A percentile compares a stretch with the other conserved stretches of the same genome.
These are phyloP conservation scores for Cladosporium halotolerans DNA, from an alignment of 2,329 filamentous ascomycete species.

Conservation along the genomic window DNA sequence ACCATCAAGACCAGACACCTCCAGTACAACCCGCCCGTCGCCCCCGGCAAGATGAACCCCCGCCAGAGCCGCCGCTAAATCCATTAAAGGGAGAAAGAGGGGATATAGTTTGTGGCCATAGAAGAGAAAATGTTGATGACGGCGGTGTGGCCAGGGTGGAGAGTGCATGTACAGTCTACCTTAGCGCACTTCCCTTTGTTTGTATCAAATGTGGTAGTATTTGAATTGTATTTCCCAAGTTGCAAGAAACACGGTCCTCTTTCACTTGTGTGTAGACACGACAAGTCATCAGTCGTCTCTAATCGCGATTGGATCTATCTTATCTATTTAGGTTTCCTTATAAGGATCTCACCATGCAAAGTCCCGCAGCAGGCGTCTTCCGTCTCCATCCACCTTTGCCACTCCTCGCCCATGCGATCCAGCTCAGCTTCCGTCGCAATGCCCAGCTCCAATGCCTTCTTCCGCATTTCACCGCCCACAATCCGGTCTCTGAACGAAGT, in stretches of 20 bases:
- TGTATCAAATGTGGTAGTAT: conserved; percentile 14
- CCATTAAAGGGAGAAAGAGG: not conserved
- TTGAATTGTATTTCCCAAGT: conserved; percentile 3
- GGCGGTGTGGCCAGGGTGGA: conserved; percentile 5
- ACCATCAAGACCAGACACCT: conserved; percentile 89
- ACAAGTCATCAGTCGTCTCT: too few species aligned
- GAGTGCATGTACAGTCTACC: conserved; percentile 13
- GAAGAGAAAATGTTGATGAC: conserved; percentile 6
- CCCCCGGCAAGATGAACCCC: conserved; percentile 11
- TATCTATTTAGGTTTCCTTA: conserved; percentile 15
- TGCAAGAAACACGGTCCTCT: too few species aligned
- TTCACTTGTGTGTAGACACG: too few species aligned
- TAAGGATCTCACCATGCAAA: conserved; percentile 37
- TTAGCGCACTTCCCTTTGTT: conserved; percentile 12
- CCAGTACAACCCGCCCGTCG: conserved; percentile 11
- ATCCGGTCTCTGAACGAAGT: conserved; percentile 18
- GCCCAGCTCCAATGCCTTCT: conserved; percentile 32
- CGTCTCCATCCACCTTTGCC: conserved; percentile 35
- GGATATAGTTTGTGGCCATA: conserved; percentile 1
- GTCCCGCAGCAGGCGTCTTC: conserved; percentile 39
- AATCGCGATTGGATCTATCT: too few species aligned
- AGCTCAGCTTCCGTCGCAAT: conserved; percentile 34
- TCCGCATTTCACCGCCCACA: conserved; percentile 23
- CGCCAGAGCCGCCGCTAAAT: conserved; percentile 11
- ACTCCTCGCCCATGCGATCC: conserved; percentile 34